phyloP scores from a whole-genome alignment of 192 early-diverging fungal genomes.

The Backusella circina region DNA sequence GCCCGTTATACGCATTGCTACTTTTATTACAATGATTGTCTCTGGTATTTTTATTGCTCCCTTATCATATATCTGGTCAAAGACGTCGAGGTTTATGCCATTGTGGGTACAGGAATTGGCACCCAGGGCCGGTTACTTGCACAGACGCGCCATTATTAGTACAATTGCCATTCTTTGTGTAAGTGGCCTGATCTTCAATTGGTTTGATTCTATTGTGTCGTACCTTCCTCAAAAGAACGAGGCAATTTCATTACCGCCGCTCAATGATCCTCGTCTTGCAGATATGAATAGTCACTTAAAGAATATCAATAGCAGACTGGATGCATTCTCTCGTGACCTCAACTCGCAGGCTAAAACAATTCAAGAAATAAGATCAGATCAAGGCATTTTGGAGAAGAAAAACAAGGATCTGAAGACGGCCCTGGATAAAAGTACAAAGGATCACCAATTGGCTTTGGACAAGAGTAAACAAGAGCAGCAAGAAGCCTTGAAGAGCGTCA shows the following conservation, averaged over 20 bases:
- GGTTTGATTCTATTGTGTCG: neutral
- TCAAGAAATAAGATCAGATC: neutral
- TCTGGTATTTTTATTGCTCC: neutral
- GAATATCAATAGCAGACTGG: neutral
- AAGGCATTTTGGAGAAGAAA: neutral
- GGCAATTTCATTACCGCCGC: neutral
- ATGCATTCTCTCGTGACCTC: neutral
- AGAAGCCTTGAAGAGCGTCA: neutral
- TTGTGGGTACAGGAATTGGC: neutral
- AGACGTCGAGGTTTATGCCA: neutral
- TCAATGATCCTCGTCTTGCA: neutral
- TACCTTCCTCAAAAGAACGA: neutral
- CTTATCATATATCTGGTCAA: neutral
- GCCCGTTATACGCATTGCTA: neutral
- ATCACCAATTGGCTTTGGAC: neutral
- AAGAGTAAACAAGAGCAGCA: neutral
- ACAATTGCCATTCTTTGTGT: neutral
- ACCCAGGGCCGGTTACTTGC: neutral
- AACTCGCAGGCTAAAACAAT: neutral
- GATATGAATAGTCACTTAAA: neutral
- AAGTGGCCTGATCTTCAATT: neutral
- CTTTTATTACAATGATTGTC: slow-evolving; percentile 1
- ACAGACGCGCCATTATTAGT: neutral
- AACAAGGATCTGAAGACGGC: neutral
- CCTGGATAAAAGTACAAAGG: neutral